These are phyloP conservation scores for Pseudopyrenochaeta lycopersici DNA, from an alignment of 2,329 filamentous ascomycete species.

Conservation along the genomic window DNA sequence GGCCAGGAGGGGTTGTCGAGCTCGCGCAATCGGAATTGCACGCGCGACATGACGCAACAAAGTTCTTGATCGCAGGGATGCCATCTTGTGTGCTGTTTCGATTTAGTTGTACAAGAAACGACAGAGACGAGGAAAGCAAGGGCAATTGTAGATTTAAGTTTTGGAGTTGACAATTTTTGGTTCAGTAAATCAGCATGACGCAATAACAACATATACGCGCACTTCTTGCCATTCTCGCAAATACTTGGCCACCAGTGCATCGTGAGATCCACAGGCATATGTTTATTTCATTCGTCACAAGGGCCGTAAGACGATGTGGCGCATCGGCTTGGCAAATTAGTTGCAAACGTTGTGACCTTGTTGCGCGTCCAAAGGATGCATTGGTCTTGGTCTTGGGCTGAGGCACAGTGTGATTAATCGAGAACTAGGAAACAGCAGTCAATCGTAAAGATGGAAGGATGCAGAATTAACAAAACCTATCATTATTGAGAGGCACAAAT, in stretches of 20 bases:
- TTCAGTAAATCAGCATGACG: conserved; percentile 14
- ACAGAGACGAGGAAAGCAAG: not conserved
- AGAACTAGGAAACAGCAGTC: too few species aligned
- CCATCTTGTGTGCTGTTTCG: conserved; percentile 5
- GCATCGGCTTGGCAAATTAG: not conserved
- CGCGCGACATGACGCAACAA: conserved; percentile 13
- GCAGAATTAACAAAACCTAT: too few species aligned
- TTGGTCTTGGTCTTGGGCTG: too few species aligned
- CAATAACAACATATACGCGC: conserved; percentile 8
- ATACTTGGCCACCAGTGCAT: conserved; percentile 14
- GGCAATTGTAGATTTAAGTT: too few species aligned
- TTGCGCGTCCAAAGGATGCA: too few species aligned
- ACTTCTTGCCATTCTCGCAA: conserved; percentile 7
- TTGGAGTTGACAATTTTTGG: not conserved
- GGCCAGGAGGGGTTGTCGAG: conserved; percentile 4
- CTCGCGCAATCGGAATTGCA: conserved; percentile 8
- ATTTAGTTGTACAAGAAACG: not conserved
- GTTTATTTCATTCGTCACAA: not conserved
- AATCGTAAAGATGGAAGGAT: too few species aligned
- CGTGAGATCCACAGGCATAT: conserved; percentile 8
- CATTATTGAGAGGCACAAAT: too few species aligned
- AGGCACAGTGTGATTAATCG: too few species aligned
- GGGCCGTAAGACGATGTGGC: not conserved
- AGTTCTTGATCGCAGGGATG: conserved; percentile 16
- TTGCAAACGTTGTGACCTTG: not conserved